phyloP scores from a whole-genome alignment of 108 stramenopile genomes.

The Chaetoceros tenuissimus region DNA sequence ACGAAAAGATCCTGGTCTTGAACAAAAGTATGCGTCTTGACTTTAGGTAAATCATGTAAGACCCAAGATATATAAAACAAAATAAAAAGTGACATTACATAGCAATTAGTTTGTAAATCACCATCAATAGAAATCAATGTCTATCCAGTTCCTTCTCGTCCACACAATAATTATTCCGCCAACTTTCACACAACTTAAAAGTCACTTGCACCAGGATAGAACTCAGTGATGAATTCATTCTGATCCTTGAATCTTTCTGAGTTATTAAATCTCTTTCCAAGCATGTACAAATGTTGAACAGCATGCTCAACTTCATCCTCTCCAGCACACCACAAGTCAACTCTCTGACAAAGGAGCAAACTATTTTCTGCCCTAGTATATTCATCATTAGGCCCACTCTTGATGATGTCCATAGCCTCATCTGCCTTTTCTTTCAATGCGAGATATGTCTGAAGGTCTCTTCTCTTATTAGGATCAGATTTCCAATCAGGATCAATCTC shows the following conservation, averaged over 20 bases:
- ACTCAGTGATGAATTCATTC: slow-evolving; percentile 77
- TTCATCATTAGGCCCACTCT: slow-evolving; percentile 62
- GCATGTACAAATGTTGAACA: slow-evolving; percentile 73
- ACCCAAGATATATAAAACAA: no score
- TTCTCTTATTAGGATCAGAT: slow-evolving; percentile 35
- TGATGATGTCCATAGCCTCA: slow-evolving; percentile 44
- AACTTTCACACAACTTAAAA: no score
- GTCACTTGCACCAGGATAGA: slow-evolving; percentile 75
- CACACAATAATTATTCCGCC: no score
- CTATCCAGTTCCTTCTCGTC: no score
- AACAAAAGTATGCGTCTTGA: no score
- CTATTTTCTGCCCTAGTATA: slow-evolving; percentile 67
- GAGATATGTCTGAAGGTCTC: slow-evolving; percentile 42
- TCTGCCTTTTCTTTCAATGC: slow-evolving; percentile 48
- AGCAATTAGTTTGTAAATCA: no score
- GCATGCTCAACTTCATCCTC: slow-evolving; percentile 77
- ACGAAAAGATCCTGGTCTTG: no score
- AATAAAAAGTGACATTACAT: no score
- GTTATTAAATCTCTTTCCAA: slow-evolving; percentile 56
- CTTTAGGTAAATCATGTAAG: no score
- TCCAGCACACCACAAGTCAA: slow-evolving; percentile 86
- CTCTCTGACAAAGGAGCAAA: slow-evolving; percentile 77
- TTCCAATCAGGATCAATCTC: slow-evolving; percentile 54
- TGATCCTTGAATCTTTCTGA: slow-evolving; percentile 50
- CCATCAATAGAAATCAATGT: no score